Base-by-base conservation (phyloP, 2,329 filamentous ascomycete genomes). In the Pseudocercospora cruenta region DNA sequence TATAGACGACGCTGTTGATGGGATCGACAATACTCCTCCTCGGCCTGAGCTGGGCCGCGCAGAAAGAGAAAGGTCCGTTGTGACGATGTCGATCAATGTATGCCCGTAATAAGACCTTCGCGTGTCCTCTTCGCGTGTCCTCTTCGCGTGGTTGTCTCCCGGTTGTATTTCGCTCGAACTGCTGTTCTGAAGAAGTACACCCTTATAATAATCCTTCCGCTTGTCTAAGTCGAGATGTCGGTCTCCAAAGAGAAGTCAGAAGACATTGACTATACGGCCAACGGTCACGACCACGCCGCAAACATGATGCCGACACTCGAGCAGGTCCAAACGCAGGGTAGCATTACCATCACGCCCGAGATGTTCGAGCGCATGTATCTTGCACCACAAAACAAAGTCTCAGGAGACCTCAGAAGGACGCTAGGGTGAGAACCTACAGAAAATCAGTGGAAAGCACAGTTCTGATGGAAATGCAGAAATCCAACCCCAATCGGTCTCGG, bases 341-440 rank as follows among this genome's bases (percentile, higher is more conserved):
- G 64, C 62, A 62, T 70, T 45, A 68, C 64, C 14, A 65, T 68
- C 33, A 69, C 68, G 24, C 67, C 70, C 1, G 70, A 70, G 54
- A 67, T 69, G 66, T 72, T 71, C 63, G 70, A 71, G 51, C 69
- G 70, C 21, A 68, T 71, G 65, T 71, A 72, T 43, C 67, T 72
- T 22, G 45, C 64, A 21, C 71, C 70, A 1, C 60, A 65, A 47
- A 71, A 62, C 39, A 66, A 65, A 57, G 68, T 69, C 49, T 58
- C 66, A 8, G 70, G 70, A 3, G 66, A 65, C 22, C 58, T 72
- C 2, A 58, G 70, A 55, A 67, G 61, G 12, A 69, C 62, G n/a
- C 60, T 72, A 24, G 70, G 64, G 53, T 68, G 22, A 60, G 60
- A 33, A 12, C 16, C 2, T 62, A 19, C 16, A 31, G 24, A 22